phyloP scores from a whole-genome alignment of 1,139 yeast genomes.

The Blastobotrys capitulatus region DNA sequence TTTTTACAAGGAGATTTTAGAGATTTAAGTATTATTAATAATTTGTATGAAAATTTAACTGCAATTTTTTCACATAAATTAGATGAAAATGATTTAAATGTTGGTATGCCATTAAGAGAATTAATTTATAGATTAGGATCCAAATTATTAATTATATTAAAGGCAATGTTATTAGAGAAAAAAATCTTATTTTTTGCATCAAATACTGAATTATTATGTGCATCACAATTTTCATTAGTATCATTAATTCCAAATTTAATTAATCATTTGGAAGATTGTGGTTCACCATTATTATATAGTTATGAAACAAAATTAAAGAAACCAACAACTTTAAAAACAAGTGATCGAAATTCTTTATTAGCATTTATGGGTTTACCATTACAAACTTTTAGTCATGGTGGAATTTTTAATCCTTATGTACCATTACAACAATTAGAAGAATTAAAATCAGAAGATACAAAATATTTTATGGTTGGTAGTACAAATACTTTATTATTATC shows the following conservation, averaged over 20 bases:
- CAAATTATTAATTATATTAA: constrained; percentile 63
- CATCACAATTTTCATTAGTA: constrained; percentile 57
- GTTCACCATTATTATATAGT: constrained; percentile 67
- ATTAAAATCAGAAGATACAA: constrained; percentile 50
- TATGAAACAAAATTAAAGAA: constrained; percentile 48
- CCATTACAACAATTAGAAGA: constrained; percentile 88
- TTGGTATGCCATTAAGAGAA: constrained; percentile 69
- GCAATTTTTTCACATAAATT: constrained; percentile 37
- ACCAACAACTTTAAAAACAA: constrained; percentile 70
- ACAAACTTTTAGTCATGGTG: constrained; percentile 78
- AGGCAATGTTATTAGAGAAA: constrained; percentile 72
- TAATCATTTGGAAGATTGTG: constrained; percentile 67
- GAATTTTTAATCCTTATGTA: constrained; percentile 86
- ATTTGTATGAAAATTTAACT: constrained; percentile 68
- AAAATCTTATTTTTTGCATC: constrained; percentile 66
- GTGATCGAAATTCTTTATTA: constrained; percentile 70
- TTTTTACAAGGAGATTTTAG: constrained; percentile 74
- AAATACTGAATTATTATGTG: constrained; percentile 74
- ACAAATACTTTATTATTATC: constrained; percentile 76
- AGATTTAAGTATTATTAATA: constrained; percentile 61
- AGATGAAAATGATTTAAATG: constrained; percentile 55
- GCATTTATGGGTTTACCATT: constrained; percentile 84
- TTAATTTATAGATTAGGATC: constrained; percentile 55
- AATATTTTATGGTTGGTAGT: constrained; percentile 76
- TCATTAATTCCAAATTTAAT: constrained; percentile 76